A percentile compares a stretch with the other conserved stretches of the same genome.
Conservation (phyloP, 768 basidiomycete genomes). For the Amanita rimosa region DNA sequence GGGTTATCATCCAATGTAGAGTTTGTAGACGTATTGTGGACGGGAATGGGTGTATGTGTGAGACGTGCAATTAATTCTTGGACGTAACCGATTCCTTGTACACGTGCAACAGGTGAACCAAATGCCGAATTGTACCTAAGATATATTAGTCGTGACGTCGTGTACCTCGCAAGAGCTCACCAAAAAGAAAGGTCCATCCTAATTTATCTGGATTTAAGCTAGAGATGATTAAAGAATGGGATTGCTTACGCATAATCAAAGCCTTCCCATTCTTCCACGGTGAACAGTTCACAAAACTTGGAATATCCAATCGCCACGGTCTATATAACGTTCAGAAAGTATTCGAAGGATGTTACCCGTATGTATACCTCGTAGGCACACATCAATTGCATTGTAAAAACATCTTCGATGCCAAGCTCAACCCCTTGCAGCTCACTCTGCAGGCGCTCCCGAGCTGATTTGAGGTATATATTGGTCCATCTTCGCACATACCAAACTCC, state of each 20-base stretch:
- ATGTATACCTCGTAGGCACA: slow-evolving; percentile 71
- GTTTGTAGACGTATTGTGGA: slow-evolving; percentile 78
- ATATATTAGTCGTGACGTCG: slow-evolving; percentile 3
- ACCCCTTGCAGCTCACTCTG: slow-evolving; percentile 49
- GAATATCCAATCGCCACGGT: slow-evolving; percentile 90
- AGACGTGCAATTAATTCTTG: slow-evolving; percentile 80
- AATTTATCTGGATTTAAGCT: neutral
- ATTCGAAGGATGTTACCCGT: neutral
- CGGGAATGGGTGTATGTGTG: slow-evolving; percentile 59
- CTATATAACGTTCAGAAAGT: slow-evolving; percentile 20
- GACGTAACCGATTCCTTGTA: slow-evolving; percentile 69
- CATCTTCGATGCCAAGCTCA: slow-evolving; percentile 51
- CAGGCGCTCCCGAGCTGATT: slow-evolving; percentile 50
- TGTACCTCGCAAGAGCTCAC: slow-evolving; percentile 14
- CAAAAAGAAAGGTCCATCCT: slow-evolving; percentile 63
- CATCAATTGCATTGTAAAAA: slow-evolving; percentile 70
- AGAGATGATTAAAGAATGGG: neutral
- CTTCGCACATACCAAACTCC: slow-evolving; percentile 41
- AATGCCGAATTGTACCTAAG: slow-evolving; percentile 62
- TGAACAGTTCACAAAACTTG: slow-evolving; percentile 85
- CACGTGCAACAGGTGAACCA: slow-evolving; percentile 70
- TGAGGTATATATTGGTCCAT: slow-evolving; percentile 69
- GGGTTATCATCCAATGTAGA: slow-evolving; percentile 62
- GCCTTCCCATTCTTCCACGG: slow-evolving; percentile 86
- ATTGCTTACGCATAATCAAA: slow-evolving; percentile 70